A percentile compares a stretch with the other conserved stretches of the same genome.
Evolutionary conservation across 306 rosid genomes (phyloP).

Genomic region (Lotus japonicus): DNA sequence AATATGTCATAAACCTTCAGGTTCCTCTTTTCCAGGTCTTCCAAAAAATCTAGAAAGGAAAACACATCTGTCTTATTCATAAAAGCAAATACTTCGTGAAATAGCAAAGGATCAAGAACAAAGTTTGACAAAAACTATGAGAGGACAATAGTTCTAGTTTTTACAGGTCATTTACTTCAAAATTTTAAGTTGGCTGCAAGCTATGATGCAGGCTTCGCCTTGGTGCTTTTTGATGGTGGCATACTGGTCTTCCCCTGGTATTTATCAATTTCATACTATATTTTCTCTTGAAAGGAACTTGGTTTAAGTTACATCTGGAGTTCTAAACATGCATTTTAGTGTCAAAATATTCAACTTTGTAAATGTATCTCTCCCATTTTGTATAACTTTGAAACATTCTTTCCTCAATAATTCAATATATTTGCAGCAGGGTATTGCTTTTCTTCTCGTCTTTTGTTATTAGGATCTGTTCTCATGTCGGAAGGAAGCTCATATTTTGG

Average conservation of each 20-base stretch:
- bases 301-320: neutral
- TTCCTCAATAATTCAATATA: conserved; percentile 18
- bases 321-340: neutral
- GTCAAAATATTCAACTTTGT: neutral
- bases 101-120: conserved; percentile 29
- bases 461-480: neutral
- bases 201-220: conserved; percentile 11
- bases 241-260: conserved; percentile 9
- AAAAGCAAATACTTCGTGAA: conserved; percentile 28
- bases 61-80: conserved; percentile 36
- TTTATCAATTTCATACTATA: neutral
- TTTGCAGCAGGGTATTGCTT: neutral
- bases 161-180: conserved; percentile 18
- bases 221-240: conserved; percentile 1
- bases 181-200: conserved; percentile 4
- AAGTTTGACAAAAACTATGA: conserved; percentile 30
- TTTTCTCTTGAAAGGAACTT: neutral
- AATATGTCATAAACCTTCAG: conserved; percentile 25
- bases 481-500: neutral
- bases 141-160: conserved; percentile 27
- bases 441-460: neutral
- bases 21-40: conserved; percentile 32
- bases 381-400: neutral
- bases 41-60: conserved; percentile 31
- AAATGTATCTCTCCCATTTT: conserved; percentile 1